A percentile compares a stretch with the other conserved stretches of the same genome.
phyloP scores from a whole-genome alignment of 2,329 filamentous ascomycete genomes.

The Chrysosporium queenslandicum region DNA sequence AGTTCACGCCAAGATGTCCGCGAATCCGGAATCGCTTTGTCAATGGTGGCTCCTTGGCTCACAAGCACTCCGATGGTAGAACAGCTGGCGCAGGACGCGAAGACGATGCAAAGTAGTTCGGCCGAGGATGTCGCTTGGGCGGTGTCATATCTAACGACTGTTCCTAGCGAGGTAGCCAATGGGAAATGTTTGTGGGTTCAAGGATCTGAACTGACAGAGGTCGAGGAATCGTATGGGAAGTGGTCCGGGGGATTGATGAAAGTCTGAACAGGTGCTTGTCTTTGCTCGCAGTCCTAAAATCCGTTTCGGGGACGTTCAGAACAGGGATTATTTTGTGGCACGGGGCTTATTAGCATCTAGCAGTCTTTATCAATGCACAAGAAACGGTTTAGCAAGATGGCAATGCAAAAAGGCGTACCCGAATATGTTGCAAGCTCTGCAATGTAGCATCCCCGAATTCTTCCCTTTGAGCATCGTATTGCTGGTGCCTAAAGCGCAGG shows the following conservation, averaged over 20 bases:
- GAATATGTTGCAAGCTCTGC: no score
- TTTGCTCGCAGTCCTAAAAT: no score
- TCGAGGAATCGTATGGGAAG: constrained; percentile 3
- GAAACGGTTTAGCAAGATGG: no score
- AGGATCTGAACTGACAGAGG: constrained; percentile 1
- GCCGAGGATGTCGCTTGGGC: constrained; percentile 4
- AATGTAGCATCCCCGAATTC: no score
- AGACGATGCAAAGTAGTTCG: background rate
- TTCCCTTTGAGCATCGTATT: no score
- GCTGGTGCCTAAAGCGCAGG: no score
- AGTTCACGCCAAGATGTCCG: background rate
- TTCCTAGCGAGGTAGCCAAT: background rate
- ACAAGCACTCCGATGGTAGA: background rate
- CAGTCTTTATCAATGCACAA: no score
- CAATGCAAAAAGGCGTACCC: no score
- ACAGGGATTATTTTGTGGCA: no score
- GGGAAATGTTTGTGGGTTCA: constrained; percentile 2
- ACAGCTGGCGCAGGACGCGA: background rate
- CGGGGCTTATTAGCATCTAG: no score
- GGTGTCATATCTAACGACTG: background rate
- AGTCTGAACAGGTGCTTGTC: background rate
- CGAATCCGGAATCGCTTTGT: background rate
- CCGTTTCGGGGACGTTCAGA: no score
- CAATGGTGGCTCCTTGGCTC: constrained; percentile 5
- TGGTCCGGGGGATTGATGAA: background rate